Base-by-base conservation (phyloP, 768 basidiomycete species). In the Trichaptum fuscoviolaceum region DNA sequence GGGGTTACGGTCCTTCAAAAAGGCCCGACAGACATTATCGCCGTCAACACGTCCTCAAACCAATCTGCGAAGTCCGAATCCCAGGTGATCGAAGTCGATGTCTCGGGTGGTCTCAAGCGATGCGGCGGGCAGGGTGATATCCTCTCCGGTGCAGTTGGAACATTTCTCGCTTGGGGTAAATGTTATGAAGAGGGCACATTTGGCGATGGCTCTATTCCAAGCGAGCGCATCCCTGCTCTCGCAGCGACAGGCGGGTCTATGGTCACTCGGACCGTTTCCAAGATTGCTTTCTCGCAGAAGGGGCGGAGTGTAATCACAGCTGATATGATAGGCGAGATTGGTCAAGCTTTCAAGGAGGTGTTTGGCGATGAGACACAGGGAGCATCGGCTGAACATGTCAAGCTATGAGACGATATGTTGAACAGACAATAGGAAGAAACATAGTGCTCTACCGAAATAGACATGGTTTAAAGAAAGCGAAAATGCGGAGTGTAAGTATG, bases 81-180 rank as follows among this genome's bases (percentile, higher is more conserved):
- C 30, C 81, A 79, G 71, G 84, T 85, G 3, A 77, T 95, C 3
- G 81, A 84, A 64, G 87, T 91, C 30, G 87, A 91, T 69, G 77
- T 82, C 0, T 78, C 85, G 64, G 97, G 97, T 1, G 95, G 96
- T 1, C 70, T 93, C 71, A 96, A 96, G 78, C 81, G 97, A 65
- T 96, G 94, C 71, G 96, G 97, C 15, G 97, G 97, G 0, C 97
- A 99, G 75, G 97, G 97, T 0, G 97, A 99, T 77, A 87, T 99
- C 42, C 75, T 99, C 65, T 91, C 90, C 71, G 97, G 97, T 15
- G 82, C 84, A 58, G 90, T 95, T 10, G 97, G 95, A 0, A 86
- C 94, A 1, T 86, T 97, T 75, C 80, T 99, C 70, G 96, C 96
- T 4, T 99, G 97, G 96, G 94, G 92, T 5, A 92, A 91, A 75